These are phyloP conservation scores for Candida oleophila DNA, from an alignment of 805 yeast genomes.

Conservation along the genomic window DNA sequence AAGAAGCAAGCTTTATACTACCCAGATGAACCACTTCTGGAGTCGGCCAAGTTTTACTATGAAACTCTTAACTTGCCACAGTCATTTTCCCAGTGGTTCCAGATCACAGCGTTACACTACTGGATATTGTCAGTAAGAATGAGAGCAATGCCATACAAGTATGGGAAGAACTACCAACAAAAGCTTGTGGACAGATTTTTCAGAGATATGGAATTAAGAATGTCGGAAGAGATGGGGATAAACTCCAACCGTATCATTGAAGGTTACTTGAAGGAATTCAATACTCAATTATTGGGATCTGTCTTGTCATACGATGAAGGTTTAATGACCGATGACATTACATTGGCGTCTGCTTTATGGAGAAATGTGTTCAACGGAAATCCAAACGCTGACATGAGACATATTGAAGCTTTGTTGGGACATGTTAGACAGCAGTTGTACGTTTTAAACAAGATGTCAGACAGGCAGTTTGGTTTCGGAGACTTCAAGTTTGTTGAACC, in stretches of 20 bases:
- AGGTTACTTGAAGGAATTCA: conserved; percentile 84
- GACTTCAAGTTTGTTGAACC: conserved; percentile 83
- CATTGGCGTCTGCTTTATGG: conserved; percentile 79
- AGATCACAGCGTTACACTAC: conserved; percentile 82
- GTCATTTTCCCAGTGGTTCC: conserved; percentile 96
- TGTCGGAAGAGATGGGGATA: conserved; percentile 84
- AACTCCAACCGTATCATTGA: conserved; percentile 79
- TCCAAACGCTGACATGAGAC: conserved; percentile 74
- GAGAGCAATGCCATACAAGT: conserved; percentile 93
- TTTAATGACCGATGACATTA: conserved; percentile 71
- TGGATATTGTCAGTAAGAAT: conserved; percentile 94
- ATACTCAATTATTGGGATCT: conserved; percentile 85
- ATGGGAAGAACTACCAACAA: conserved; percentile 88
- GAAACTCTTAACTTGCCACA: conserved; percentile 78
- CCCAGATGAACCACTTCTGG: conserved; percentile 69
- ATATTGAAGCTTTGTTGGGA: conserved; percentile 84
- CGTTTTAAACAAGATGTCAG: conserved; percentile 80
- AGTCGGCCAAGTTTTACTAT: conserved; percentile 80
- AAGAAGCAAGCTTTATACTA: conserved; percentile 79
- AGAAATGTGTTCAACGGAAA: conserved; percentile 89
- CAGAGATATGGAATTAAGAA: conserved; percentile 82
- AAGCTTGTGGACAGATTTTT: conserved; percentile 86
- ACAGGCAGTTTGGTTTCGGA: conserved; percentile 92
- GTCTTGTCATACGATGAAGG: conserved; percentile 94
- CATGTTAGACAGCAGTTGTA: conserved; percentile 88